A percentile compares a stretch with the other conserved stretches of the same genome.
phyloP scores from a whole-genome alignment of 345 rosid genomes.

The Salix viminalis region DNA sequence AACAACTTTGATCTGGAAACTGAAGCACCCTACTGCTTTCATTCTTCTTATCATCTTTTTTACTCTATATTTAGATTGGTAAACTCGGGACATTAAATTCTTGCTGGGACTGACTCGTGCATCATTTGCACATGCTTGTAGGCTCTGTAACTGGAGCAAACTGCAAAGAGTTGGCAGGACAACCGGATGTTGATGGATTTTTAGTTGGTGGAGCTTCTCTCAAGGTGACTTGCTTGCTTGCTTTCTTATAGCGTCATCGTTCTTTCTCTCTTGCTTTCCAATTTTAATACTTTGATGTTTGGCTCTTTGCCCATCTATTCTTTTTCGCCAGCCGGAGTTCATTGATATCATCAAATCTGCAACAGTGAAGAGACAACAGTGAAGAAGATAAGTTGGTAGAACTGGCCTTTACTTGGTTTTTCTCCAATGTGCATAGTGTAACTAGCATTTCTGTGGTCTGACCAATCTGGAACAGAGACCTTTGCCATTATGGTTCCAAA shows the following conservation, averaged over 20 bases:
- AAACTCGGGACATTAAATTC: not conserved
- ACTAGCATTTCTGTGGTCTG: not conserved
- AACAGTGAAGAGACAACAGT: constrained; percentile 42
- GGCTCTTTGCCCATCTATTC: not conserved
- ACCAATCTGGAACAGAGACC: not conserved
- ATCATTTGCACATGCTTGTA: constrained; percentile 1
- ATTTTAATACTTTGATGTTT: not conserved
- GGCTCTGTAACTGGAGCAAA: constrained; percentile 69
- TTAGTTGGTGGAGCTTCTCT: constrained; percentile 81
- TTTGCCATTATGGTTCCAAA: not conserved
- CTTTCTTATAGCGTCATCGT: not conserved
- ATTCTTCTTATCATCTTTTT: not conserved
- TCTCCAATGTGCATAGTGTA: not conserved
- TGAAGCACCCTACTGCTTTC: not conserved
- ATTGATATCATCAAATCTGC: constrained; percentile 60
- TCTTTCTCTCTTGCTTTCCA: not conserved
- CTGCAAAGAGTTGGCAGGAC: constrained; percentile 56
- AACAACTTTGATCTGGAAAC: not conserved
- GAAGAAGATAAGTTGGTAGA: not conserved
- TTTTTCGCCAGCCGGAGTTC: constrained; percentile 49
- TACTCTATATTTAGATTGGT: not conserved
- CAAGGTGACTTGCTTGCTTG: constrained; percentile 34
- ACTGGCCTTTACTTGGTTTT: not conserved
- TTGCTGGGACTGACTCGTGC: not conserved
- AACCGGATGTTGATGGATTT: constrained; percentile 71